Evolutionary conservation across 2,329 filamentous ascomycete species (phyloP), one percentile per base, ranked within the genome.

Genomic region (Leptodontidium sp.): DNA sequence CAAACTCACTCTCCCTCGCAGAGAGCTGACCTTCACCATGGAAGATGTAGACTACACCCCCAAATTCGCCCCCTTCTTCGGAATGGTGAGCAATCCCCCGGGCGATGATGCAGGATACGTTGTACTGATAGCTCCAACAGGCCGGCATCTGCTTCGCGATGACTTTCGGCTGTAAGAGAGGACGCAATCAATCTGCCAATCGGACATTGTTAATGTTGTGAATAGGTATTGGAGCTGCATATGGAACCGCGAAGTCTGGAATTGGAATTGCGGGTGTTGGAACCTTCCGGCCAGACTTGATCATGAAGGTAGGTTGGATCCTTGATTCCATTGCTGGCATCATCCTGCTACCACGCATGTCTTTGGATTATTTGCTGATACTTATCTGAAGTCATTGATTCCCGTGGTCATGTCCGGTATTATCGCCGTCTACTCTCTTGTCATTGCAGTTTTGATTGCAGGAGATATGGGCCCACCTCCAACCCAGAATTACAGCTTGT

Each of bases 391-490:
- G 92, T 94, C 91, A 67, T 84, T 95, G 64, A 94, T 95, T 75
- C 92, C 93, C 71, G 92, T 96, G 74, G 91, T 99, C 85, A 99
- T 99, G 96, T 97, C 96, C 76, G 96, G 96, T 88, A 99, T 99
- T 80, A 93, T 99, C 78, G 96, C 96, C 68, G 96, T 99, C 75
- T 99, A 99, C 84, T 93, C 94, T 63, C 92, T 99, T 75, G 96
- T 99, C 77, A 94, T 99, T 75, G 92, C 95, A 21, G 96, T 99
- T 78, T 88, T 99, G 75, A 99, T 99, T 80, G 93, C 94, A 66
- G 91, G 93, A 81, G 93, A 97, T 80, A 89, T 98, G 80, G 87
- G 86, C 61, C 92, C 94, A 35, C 91, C 91, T 67, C 85, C 87
- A 17, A 82, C 82, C 24, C 83, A 86, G 73, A 80, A 86, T 78